Base-by-base conservation (phyloP, 176 grass and related monocot species). In the Poa annua region DNA sequence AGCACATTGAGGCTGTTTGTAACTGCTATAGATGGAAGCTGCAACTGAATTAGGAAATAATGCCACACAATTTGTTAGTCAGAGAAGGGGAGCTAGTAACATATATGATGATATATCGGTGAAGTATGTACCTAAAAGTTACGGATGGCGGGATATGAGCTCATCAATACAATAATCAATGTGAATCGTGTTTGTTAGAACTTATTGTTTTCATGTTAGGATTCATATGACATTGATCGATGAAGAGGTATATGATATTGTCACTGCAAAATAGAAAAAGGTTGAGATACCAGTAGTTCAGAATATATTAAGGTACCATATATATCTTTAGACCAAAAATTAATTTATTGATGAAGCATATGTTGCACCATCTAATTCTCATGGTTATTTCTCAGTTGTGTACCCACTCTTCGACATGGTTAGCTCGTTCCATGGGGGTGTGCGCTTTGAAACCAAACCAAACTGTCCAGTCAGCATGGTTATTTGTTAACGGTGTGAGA, bases 11-110 rank as follows among this genome's bases (percentile, higher is more conserved):
- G 50, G 38, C 24, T n/a, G 36, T 50, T 75, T 36, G 41, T 25
- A 71, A 62, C 29, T 84, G 35, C n/a, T 22, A 39, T 71, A 38
- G 13, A 24, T 35, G 65, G 75, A 53, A 78, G 80, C 60, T 29
- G 57, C 34, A 63, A 35, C 19, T 29, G 7, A 60, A 51, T 29
- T 57, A 41, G 11, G 26, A 67, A 71, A 47, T 0, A n/a, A 19
- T 39, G 4, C 42, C 25, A 3, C 20, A 25, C 7, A 49, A 15
- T 54, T 44, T 52, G 19, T 8, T 29, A 63, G 16, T 21, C 16
- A 3, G 4, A 11, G 45, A 15, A 11, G 21, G 3, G 9, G 65
- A 55, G 66, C 12, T 11, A 32, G 17, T 19, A 77, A 35, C n/a
- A 39, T 70, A 2, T 6, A 8, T 26, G 62, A 8, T 26, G 62